phyloP scores from a whole-genome alignment of 805 yeast species.

The Nakazawaea peltata region DNA sequence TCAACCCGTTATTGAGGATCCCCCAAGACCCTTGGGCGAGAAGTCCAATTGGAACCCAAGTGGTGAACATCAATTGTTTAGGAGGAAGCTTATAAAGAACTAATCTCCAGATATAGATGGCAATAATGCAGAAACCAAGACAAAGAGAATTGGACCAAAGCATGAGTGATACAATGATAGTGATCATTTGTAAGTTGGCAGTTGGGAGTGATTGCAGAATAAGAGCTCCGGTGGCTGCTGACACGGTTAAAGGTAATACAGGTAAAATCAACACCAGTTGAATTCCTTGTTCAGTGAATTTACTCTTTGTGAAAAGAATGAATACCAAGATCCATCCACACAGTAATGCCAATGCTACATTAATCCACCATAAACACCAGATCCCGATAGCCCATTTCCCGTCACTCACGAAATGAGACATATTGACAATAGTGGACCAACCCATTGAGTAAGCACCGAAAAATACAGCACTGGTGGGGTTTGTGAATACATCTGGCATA shows the following conservation, averaged over 20 bases:
- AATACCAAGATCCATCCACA: slow-evolving; percentile 59
- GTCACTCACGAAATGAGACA: slow-evolving; percentile 38
- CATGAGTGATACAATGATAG: slow-evolving; percentile 45
- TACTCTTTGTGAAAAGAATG: slow-evolving; percentile 30
- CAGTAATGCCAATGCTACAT: slow-evolving; percentile 41
- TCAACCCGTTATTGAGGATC: slow-evolving; percentile 44
- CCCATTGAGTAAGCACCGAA: slow-evolving; percentile 85
- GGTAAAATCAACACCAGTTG: slow-evolving; percentile 61
- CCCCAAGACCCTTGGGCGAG: slow-evolving; percentile 81
- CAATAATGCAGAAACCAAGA: slow-evolving; percentile 46
- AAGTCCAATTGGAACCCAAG: slow-evolving; percentile 76
- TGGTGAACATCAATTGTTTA: slow-evolving; percentile 45
- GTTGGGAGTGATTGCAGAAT: slow-evolving; percentile 37
- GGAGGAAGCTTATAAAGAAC: slow-evolving; percentile 52
- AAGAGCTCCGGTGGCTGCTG: slow-evolving; percentile 60
- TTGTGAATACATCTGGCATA: slow-evolving; percentile 20
- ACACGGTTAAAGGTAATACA: slow-evolving; percentile 73
- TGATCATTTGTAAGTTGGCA: slow-evolving; percentile 36
- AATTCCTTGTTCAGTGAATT: slow-evolving; percentile 29
- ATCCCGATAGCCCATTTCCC: slow-evolving; percentile 36
- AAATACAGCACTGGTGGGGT: slow-evolving; percentile 46
- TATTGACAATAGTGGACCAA: slow-evolving; percentile 53
- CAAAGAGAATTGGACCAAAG: slow-evolving; percentile 65
- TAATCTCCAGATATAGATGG: slow-evolving; percentile 54
- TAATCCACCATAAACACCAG: slow-evolving; percentile 72